A percentile compares a stretch with the other conserved stretches of the same genome.
These are phyloP conservation scores for Apiospora pterosperma DNA, from an alignment of 2,329 filamentous ascomycete species.

Conservation along the genomic window DNA sequence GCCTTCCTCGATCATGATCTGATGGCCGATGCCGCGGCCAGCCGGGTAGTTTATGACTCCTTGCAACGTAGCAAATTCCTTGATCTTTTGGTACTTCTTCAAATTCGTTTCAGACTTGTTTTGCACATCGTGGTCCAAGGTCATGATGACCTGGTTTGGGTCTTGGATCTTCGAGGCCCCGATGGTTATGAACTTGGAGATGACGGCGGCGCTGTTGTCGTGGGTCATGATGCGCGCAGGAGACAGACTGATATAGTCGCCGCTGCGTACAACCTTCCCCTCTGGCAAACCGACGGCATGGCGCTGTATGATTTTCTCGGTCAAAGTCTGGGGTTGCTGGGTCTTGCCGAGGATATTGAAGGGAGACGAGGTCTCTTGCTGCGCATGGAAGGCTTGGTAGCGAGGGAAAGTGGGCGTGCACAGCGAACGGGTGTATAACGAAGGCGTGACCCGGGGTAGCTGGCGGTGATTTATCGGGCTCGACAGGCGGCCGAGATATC, in stretches of 20 bases:
- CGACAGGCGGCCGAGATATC: background rate
- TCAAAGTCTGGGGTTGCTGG: conserved; percentile 4
- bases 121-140: conserved; percentile 77
- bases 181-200: conserved; percentile 76
- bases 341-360: background rate
- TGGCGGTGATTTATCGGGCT: background rate
- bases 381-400: conserved; percentile 3
- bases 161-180: conserved; percentile 72
- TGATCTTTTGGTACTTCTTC: conserved; percentile 78
- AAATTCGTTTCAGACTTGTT: conserved; percentile 76
- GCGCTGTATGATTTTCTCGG: conserved; percentile 9
- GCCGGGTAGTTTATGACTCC: conserved; percentile 76
- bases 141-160: conserved; percentile 73
- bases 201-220: conserved; percentile 77
- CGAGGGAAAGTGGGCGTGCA: background rate
- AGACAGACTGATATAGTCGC: conserved; percentile 61
- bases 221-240: conserved; percentile 81
- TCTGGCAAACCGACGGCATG: conserved; percentile 6
- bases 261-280: conserved; percentile 3
- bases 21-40: conserved; percentile 81
- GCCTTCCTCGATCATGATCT: conserved; percentile 88
- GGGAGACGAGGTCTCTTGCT: background rate
- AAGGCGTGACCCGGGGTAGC: background rate
- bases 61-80: conserved; percentile 76
- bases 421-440: background rate